Percentiles rank a stretch among this genome's conserved stretches.
Conservation (phyloP, 2,329 filamentous ascomycete genomes). For the Sporothrix protearum region DNA sequence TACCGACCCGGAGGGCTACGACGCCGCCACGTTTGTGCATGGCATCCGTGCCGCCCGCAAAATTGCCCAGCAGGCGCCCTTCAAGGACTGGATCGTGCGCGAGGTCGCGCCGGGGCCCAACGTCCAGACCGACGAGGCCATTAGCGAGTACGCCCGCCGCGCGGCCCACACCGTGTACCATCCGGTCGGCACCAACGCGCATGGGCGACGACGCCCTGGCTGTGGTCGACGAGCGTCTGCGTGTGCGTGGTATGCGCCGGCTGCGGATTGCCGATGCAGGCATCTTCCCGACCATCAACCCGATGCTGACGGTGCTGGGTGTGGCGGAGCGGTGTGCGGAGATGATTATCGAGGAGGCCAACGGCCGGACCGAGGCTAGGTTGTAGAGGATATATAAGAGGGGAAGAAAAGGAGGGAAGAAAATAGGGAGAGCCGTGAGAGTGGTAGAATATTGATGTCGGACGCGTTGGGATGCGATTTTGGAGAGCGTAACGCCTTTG, state of each 20-base stretch:
- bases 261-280: conserved; percentile 31
- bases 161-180: conserved; percentile 29
- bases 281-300: conserved; percentile 30
- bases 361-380: conserved; percentile 32
- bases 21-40: conserved; percentile 27
- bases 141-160: conserved; percentile 29
- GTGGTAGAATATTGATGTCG: too few species aligned
- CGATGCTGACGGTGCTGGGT: conserved; percentile 75
- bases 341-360: conserved; percentile 71
- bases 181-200: conserved; percentile 29
- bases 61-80: conserved; percentile 27
- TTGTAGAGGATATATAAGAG: too few species aligned
- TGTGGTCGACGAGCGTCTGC: conserved; percentile 29
- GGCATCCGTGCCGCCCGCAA: conserved; percentile 27
- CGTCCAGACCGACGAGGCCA: conserved; percentile 50
- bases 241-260: conserved; percentile 38
- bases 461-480: neutral
- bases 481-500: too few species aligned
- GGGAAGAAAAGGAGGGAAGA: too few species aligned
- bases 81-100: conserved; percentile 28
- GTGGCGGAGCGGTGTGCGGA: conserved; percentile 83
- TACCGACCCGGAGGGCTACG: conserved; percentile 47
- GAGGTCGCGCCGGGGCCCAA: conserved; percentile 61
- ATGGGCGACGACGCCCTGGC: conserved; percentile 29
- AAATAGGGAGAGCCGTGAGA: too few species aligned